Evolutionary conservation across 2,329 filamentous ascomycete species (phyloP).

Genomic region (Scorias spongiosa): DNA sequence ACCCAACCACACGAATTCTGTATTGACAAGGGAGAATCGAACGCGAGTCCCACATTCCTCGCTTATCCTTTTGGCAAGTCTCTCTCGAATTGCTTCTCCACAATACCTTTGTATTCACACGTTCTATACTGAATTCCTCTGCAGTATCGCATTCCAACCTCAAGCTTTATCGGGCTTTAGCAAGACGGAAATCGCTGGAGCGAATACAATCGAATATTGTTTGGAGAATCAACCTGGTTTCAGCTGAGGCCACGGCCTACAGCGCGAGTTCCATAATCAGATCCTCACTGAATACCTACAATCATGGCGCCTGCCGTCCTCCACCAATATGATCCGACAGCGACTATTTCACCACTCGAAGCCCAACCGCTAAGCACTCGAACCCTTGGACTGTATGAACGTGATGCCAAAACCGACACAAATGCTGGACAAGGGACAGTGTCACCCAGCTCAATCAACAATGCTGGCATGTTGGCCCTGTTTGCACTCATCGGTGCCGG

Average conservation of each 20-base stretch:
- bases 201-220: not conserved
- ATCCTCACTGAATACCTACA: not conserved
- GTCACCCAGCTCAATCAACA: constrained; percentile 27
- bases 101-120: not conserved
- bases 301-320: constrained; percentile 16
- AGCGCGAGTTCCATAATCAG: constrained; percentile 2
- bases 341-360: constrained; percentile 4
- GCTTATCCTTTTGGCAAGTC: not conserved
- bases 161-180: no score
- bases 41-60: not conserved
- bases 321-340: constrained; percentile 5
- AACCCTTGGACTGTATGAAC: not conserved
- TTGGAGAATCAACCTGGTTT: not conserved
- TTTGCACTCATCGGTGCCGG: constrained; percentile 70
- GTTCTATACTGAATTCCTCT: no score
- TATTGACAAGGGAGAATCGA: no score
- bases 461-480: constrained; percentile 58
- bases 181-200: not conserved
- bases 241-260: constrained; percentile 17
- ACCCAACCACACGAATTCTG: not conserved
- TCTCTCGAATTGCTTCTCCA: not conserved
- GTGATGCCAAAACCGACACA: constrained; percentile 7
- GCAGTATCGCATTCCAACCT: no score
- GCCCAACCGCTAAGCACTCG: constrained; percentile 5
- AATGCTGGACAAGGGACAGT: constrained; percentile 19